Evolutionary conservation across 1,284 basidiomycete species (phyloP).

Genomic region (Melampsora medusae): DNA sequence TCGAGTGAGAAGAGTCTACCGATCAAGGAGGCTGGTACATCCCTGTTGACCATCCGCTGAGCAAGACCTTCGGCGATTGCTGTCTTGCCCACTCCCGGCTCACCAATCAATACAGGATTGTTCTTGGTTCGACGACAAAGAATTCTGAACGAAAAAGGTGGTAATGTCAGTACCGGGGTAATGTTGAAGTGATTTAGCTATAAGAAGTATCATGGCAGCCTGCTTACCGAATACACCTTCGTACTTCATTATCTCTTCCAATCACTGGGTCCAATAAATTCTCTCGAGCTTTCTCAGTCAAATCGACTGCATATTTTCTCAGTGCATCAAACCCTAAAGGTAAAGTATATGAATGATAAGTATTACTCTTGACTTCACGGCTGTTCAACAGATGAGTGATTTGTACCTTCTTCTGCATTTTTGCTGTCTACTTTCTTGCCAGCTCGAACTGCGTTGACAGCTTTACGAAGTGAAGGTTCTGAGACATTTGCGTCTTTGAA

Average conservation of each 20-base stretch:
- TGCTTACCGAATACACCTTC: slow-evolving; percentile 65
- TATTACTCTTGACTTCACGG: slow-evolving; percentile 50
- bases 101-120: slow-evolving; percentile 87
- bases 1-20: slow-evolving; percentile 69
- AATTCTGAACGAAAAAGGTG: slow-evolving; percentile 47
- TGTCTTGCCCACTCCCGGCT: slow-evolving; percentile 90
- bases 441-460: slow-evolving; percentile 74
- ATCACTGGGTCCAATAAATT: slow-evolving; percentile 64
- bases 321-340: slow-evolving; percentile 54
- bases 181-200: not conserved
- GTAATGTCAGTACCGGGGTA: not conserved
- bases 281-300: slow-evolving; percentile 62
- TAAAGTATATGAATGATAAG: slow-evolving; percentile 48
- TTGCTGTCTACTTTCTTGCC: slow-evolving; percentile 76
- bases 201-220: too few relatives aligned
- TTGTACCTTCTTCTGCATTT: slow-evolving; percentile 77
- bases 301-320: slow-evolving; percentile 56
- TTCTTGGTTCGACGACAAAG: slow-evolving; percentile 70
- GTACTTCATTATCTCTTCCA: slow-evolving; percentile 60
- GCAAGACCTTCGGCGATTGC: slow-evolving; percentile 94
- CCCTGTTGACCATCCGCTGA: slow-evolving; percentile 89
- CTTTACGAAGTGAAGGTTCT: slow-evolving; percentile 71
- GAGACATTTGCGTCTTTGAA: slow-evolving; percentile 74
- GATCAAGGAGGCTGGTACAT: slow-evolving; percentile 84
- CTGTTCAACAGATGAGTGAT: slow-evolving; percentile 49